phyloP scores from a whole-genome alignment of 257 asterid species.

The Vinca minor region DNA sequence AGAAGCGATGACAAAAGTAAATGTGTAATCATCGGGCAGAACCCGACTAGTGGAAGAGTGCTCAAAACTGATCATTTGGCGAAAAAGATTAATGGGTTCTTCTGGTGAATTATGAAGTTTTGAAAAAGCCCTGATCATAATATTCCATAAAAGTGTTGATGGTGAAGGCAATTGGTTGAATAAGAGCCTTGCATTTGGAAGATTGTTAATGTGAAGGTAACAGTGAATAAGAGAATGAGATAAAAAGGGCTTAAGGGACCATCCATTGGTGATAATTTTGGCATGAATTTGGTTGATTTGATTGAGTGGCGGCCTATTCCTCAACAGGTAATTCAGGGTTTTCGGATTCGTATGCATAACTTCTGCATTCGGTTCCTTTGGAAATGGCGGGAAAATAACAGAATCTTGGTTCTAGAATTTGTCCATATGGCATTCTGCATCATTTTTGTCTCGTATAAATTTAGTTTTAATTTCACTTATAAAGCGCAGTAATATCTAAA shows the following conservation, averaged over 20 bases:
- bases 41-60: constrained; percentile 16
- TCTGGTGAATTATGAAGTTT: constrained; percentile 34
- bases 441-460: too few relatives aligned
- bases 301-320: constrained; percentile 42
- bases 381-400: constrained; percentile 18
- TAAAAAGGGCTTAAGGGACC: constrained; percentile 25
- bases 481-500: too few relatives aligned
- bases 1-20: constrained; percentile 52
- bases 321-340: constrained; percentile 37
- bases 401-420: too few relatives aligned
- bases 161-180: constrained; percentile 41
- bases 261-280: constrained; percentile 33
- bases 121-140: constrained; percentile 52
- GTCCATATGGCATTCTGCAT: too few relatives aligned
- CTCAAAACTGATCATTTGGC: constrained; percentile 29
- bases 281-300: constrained; percentile 64
- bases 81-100: constrained; percentile 44
- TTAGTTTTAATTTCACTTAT: too few relatives aligned
- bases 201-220: constrained; percentile 40
- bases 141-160: constrained; percentile 59
- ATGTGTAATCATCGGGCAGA: constrained; percentile 56
- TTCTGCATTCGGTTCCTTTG: constrained; percentile 22
- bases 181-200: constrained; percentile 34
- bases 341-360: constrained; percentile 22
- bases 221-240: constrained; percentile 59